phyloP scores from a whole-genome alignment of 768 basidiomycete genomes.

The Boletus coccyginus region DNA sequence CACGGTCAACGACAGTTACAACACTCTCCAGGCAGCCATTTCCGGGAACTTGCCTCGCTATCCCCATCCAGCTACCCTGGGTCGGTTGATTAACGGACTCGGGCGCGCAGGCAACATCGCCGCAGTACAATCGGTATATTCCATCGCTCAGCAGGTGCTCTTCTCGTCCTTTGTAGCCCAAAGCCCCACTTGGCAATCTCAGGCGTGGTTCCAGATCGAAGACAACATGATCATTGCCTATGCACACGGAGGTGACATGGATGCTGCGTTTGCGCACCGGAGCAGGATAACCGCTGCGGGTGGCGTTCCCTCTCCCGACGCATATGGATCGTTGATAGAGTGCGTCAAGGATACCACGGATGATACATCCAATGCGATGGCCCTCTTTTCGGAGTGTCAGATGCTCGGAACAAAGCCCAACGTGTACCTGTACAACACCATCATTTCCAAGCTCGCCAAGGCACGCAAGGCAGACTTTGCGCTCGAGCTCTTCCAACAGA shows the following conservation, averaged over 20 bases:
- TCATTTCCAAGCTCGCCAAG: slow-evolving; percentile 93
- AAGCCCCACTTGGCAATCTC: slow-evolving; percentile 46
- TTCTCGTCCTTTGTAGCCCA: slow-evolving; percentile 36
- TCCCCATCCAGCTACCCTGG: slow-evolving; percentile 52
- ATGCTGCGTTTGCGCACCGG: slow-evolving; percentile 80
- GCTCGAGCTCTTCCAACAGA: slow-evolving; percentile 81
- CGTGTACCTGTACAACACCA: slow-evolving; percentile 92
- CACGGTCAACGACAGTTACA: slow-evolving; percentile 43
- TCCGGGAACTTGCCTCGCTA: slow-evolving; percentile 37
- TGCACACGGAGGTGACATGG: slow-evolving; percentile 77
- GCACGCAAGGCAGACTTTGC: slow-evolving; percentile 93
- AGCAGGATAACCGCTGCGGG: slow-evolving; percentile 73
- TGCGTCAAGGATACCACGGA: slow-evolving; percentile 93
- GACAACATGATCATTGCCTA: slow-evolving; percentile 86
- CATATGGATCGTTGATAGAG: slow-evolving; percentile 88
- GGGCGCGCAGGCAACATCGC: slow-evolving; percentile 61
- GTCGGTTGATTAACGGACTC: slow-evolving; percentile 62
- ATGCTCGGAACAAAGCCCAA: slow-evolving; percentile 69
- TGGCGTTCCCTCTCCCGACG: slow-evolving; percentile 78
- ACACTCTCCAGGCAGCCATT: slow-evolving; percentile 46
- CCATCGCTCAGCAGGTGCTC: slow-evolving; percentile 61
- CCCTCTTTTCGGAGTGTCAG: slow-evolving; percentile 78
- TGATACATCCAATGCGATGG: slow-evolving; percentile 84
- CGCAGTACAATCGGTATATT: slow-evolving; percentile 65
- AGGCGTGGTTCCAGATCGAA: slow-evolving; percentile 76